Percentiles rank a stretch among this genome's conserved stretches.
Evolutionary conservation across 2,329 filamentous ascomycete genomes (phyloP).

Genomic region (Ceratocystis variospora): DNA sequence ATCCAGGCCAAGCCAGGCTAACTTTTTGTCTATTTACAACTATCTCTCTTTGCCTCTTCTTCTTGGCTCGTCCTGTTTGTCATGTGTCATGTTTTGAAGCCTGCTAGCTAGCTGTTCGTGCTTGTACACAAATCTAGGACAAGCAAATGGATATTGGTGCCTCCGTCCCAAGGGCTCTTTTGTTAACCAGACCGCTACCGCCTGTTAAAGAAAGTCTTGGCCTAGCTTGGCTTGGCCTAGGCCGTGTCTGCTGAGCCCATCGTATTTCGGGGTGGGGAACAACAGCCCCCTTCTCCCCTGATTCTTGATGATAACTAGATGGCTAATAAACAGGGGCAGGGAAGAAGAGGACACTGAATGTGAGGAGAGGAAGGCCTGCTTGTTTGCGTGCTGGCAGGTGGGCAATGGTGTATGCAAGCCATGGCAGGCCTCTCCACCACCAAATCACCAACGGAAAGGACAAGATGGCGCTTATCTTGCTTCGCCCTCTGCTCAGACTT

Average conservation of each 20-base stretch:
- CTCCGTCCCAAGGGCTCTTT: not conserved
- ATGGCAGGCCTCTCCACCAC: not conserved
- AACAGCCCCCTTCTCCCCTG: not conserved
- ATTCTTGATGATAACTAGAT: not conserved
- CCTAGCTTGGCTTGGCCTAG: not conserved
- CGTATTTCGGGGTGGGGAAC: too few relatives aligned
- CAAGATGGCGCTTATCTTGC: too few relatives aligned
- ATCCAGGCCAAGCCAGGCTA: not conserved
- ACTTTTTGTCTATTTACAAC: not conserved
- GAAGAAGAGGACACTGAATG: not conserved
- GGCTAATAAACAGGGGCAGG: not conserved
- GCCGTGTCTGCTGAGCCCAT: too few relatives aligned
- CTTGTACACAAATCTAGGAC: not conserved
- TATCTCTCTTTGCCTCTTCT: not conserved
- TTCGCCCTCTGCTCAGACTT: too few relatives aligned
- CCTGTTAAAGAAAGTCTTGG: not conserved
- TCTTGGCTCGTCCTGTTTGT: conserved; percentile 3
- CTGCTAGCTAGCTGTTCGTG: not conserved
- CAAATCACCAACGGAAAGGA: not conserved
- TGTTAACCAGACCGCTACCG: not conserved
- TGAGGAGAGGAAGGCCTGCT: not conserved
- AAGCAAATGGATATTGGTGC: not conserved
- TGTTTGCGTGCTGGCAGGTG: not conserved
- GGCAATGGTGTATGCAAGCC: not conserved
- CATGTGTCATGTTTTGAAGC: not conserved